Conservation (phyloP, 805 yeast species). For the Yamadazyma nakazawae region DNA sequence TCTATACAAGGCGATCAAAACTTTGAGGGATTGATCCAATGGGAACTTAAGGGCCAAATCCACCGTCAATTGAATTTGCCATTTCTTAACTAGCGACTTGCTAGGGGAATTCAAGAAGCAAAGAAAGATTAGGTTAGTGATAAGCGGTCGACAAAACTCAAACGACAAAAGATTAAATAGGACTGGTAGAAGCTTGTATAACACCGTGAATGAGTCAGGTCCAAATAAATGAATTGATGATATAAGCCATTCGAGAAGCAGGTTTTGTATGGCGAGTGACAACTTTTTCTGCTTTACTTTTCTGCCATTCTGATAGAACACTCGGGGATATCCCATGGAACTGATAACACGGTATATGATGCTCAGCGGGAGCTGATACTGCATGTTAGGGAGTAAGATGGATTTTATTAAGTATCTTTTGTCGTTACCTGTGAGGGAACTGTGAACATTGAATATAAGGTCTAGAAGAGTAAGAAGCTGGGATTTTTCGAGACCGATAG, state of each 20-base stretch:
- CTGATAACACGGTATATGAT: slow-evolving; percentile 11
- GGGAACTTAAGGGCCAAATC: slow-evolving; percentile 31
- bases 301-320: slow-evolving; percentile 14
- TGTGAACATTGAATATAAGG: slow-evolving; percentile 9
- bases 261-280: slow-evolving; percentile 15
- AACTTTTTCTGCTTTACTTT: slow-evolving; percentile 14
- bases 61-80: slow-evolving; percentile 30
- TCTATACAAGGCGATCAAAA: slow-evolving; percentile 21
- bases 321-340: slow-evolving; percentile 15
- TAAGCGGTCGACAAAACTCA: slow-evolving; percentile 22
- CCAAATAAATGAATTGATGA: slow-evolving; percentile 18
- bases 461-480: slow-evolving; percentile 10
- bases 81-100: slow-evolving; percentile 16
- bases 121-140: slow-evolving; percentile 21
- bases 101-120: slow-evolving; percentile 14
- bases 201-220: slow-evolving; percentile 8
- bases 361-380: slow-evolving; percentile 5
- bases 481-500: slow-evolving; percentile 10
- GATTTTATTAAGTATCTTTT: slow-evolving; percentile 12
- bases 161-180: slow-evolving; percentile 21
- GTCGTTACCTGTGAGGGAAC: slow-evolving; percentile 6
- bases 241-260: slow-evolving; percentile 23
- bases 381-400: slow-evolving; percentile 10
- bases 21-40: slow-evolving; percentile 24
- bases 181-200: slow-evolving; percentile 16